A percentile compares a stretch with the other conserved stretches of the same genome.
Conservation (phyloP, 2,329 filamentous ascomycete species). For the Fusarium succisae region DNA sequence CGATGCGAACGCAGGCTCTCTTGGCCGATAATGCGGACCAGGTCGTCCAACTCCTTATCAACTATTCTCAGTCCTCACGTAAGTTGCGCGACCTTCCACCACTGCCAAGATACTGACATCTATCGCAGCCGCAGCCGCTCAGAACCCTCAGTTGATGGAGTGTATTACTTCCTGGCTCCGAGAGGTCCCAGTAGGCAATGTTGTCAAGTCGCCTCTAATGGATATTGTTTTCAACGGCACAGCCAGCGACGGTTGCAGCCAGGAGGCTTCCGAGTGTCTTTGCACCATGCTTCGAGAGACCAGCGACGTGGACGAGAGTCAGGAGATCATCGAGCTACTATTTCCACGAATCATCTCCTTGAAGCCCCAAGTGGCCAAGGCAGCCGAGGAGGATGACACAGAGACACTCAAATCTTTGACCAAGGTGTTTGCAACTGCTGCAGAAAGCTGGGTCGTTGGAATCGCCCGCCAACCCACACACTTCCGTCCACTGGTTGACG, state of each 20-base stretch:
- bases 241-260: constrained; percentile 78
- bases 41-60: constrained; percentile 86
- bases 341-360: constrained; percentile 84
- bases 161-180: constrained; percentile 97
- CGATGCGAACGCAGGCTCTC: constrained; percentile 84
- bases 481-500: constrained; percentile 87
- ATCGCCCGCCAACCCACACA: constrained; percentile 84
- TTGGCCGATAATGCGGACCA: constrained; percentile 89
- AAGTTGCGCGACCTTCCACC: constrained; percentile 48
- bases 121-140: constrained; percentile 73
- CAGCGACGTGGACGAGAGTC: constrained; percentile 89
- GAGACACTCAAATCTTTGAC: constrained; percentile 91
- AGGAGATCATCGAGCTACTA: constrained; percentile 81
- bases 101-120: constrained; percentile 26
- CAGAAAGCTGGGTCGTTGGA: constrained; percentile 91
- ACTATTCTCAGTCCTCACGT: constrained; percentile 93
- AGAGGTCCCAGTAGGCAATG: constrained; percentile 84
- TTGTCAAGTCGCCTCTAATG: constrained; percentile 87
- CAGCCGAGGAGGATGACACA: constrained; percentile 81
- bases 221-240: constrained; percentile 82
- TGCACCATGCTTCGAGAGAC: constrained; percentile 94
- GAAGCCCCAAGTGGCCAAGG: constrained; percentile 77
- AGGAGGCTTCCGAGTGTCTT: constrained; percentile 90
- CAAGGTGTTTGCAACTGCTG: constrained; percentile 90
- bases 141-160: constrained; percentile 90